phyloP scores from a whole-genome alignment of 306 rosid species.

The Cucumis melo region DNA sequence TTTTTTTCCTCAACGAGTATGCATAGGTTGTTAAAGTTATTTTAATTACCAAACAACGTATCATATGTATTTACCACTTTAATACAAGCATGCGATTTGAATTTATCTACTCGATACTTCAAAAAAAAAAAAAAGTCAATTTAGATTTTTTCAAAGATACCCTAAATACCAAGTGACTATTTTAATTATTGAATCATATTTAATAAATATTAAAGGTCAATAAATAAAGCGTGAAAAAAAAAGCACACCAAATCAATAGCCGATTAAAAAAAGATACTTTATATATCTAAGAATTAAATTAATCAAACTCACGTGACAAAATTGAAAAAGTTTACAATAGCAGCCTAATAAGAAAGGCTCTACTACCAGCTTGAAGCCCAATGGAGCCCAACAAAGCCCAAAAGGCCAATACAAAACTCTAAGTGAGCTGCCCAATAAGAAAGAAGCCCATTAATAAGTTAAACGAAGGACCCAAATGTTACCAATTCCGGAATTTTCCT shows the following conservation, averaged over 20 bases:
- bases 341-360: not conserved
- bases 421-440: not conserved
- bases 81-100: too few relatives aligned
- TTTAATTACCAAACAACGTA: too few relatives aligned
- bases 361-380: not conserved
- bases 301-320: not conserved
- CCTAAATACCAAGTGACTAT: not conserved
- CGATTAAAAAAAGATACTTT: not conserved
- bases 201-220: not conserved
- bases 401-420: not conserved
- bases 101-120: too few relatives aligned
- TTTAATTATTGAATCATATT: not conserved
- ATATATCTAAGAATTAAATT: not conserved
- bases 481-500: not conserved
- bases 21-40: too few relatives aligned
- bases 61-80: too few relatives aligned
- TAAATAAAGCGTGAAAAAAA: not conserved
- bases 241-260: not conserved
- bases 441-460: not conserved
- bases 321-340: too few relatives aligned
- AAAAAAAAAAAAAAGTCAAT: too few relatives aligned
- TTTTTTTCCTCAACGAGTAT: too few relatives aligned
- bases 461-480: not conserved
- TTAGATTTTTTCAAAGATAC: too few relatives aligned
- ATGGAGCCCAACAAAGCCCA: not conserved